These are phyloP conservation scores for Escallonia rubra DNA, from an alignment of 129 eudicot species.

Conservation along the genomic window DNA sequence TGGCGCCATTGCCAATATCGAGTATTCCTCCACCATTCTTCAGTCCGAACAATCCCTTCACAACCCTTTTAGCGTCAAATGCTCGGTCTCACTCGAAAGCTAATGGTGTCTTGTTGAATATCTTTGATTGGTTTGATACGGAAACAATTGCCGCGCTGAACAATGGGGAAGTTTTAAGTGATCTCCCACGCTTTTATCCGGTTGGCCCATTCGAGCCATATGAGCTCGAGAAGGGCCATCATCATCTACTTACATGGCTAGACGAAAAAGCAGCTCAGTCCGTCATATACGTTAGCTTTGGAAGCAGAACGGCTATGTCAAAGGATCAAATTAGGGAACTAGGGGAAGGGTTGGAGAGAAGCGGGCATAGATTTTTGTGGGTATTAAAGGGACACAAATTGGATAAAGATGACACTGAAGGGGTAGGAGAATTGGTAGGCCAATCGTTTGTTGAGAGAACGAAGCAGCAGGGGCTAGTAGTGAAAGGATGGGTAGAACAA, in stretches of 20 bases:
- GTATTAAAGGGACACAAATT: constrained; percentile 30
- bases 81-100: constrained; percentile 17
- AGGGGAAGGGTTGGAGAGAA: constrained; percentile 31
- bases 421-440: constrained; percentile 22
- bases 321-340: constrained; percentile 21
- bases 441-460: constrained; percentile 22
- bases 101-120: constrained; percentile 38
- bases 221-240: constrained; percentile 14
- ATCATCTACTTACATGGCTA: constrained; percentile 23
- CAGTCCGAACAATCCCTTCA: constrained; percentile 25
- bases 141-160: constrained; percentile 37
- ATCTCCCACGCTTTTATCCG: constrained; percentile 23
- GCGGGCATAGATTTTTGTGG: constrained; percentile 34
- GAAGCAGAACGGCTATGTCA: constrained; percentile 30
- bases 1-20: constrained; percentile 18
- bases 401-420: constrained; percentile 34
- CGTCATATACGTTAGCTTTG: constrained; percentile 34
- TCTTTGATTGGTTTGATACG: constrained; percentile 26
- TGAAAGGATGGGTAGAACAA: constrained; percentile 56
- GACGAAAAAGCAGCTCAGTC: constrained; percentile 27
- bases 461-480: constrained; percentile 26
- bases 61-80: constrained; percentile 20
- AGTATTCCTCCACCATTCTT: constrained; percentile 43
- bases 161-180: constrained; percentile 8
- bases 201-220: constrained; percentile 33